A percentile compares a stretch with the other conserved stretches of the same genome.
phyloP scores from a whole-genome alignment of 2,329 filamentous ascomycete species.

The Chrysoporthe deuterocubensis region DNA sequence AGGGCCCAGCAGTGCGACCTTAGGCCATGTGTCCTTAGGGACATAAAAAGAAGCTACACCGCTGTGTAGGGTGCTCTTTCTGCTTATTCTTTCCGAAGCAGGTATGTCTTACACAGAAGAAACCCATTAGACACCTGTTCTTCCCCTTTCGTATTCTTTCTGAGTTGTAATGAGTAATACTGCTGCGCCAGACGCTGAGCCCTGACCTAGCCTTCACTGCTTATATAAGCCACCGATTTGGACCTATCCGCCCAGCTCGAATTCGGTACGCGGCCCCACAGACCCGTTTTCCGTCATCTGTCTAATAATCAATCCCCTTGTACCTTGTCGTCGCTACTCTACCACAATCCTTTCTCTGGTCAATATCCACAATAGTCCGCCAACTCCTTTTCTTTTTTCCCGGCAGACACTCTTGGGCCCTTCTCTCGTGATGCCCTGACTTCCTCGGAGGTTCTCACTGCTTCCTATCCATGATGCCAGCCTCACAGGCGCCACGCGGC shows the following conservation, averaged over 20 bases:
- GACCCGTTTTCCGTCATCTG: conserved; percentile 6
- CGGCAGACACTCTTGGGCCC: too few relatives aligned
- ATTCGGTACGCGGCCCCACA: conserved; percentile 13
- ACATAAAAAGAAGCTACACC: neutral
- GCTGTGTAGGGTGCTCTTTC: neutral
- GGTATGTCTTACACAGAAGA: neutral
- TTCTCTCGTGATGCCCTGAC: neutral
- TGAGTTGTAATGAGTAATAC: too few relatives aligned
- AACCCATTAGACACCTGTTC: too few relatives aligned
- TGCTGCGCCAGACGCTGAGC: neutral
- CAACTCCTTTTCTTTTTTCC: neutral
- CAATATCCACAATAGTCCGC: conserved; percentile 15
- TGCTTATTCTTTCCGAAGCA: neutral
- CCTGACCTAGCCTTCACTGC: neutral
- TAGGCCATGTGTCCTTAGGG: neutral
- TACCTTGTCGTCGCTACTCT: conserved; percentile 10
- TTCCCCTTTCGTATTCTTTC: too few relatives aligned
- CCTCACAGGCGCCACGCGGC: neutral
- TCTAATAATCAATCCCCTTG: conserved; percentile 15
- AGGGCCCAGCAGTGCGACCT: conserved; percentile 3
- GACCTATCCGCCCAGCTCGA: neutral
- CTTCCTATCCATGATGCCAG: neutral
- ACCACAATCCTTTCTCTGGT: conserved; percentile 12
- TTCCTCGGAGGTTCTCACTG: neutral
- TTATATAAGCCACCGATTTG: conserved; percentile 6